Evolutionary conservation across 495 filamentous ascomycete genomes (phyloP), one percentile per base, ranked within the genome.

Genomic region (Xylaria castorea): DNA sequence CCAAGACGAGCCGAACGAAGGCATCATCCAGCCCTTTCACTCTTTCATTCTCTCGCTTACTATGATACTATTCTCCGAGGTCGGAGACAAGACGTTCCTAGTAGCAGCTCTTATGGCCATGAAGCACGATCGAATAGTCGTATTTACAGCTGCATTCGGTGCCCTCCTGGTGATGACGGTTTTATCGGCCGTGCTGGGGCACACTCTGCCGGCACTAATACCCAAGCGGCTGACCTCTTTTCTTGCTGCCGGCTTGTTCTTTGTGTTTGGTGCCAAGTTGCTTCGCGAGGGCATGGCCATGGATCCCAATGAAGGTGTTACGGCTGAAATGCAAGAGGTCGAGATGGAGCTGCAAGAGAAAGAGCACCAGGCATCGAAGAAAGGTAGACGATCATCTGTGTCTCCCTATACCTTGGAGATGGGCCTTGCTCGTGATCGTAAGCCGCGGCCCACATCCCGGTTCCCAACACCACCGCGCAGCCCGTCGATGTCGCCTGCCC

Each of bases 51-150:
- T 98, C 62, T 96, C 96, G 9, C 89, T 97, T 66, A 94, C 94
- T 71, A 98, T 98, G 96, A 99, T 99, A 73, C 87, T 98, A 68
- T 93, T 98, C 76, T 98, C 96, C 73, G 96, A 99, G 80, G 91
- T 99, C 79, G 96, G 96, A 71, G 96, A 99, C 88, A 99, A 99
- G 81, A 99, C 96, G 0, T 99, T 99, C 84, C 87, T 99, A 51
- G 94, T 99, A 55, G 96, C 96, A 18, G 96, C 96, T 32, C 87
- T 99, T 27, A 99, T 99, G 96, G 96, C 96, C 2, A 99, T 99
- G 96, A 94, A 97, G 75, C 95, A 99, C 79, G 92, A 96, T 55
- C 93, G 95, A 42, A 81, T 98, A 67, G 86, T 97, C 16, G 97
- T 99, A 53, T 99, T 98, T 83, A 90, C 93, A 9, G 94, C 96